Percentiles rank a stretch among this genome's conserved stretches.
Evolutionary conservation across 345 rosid species (phyloP).

Genomic region (Eucalyptus pumila): DNA sequence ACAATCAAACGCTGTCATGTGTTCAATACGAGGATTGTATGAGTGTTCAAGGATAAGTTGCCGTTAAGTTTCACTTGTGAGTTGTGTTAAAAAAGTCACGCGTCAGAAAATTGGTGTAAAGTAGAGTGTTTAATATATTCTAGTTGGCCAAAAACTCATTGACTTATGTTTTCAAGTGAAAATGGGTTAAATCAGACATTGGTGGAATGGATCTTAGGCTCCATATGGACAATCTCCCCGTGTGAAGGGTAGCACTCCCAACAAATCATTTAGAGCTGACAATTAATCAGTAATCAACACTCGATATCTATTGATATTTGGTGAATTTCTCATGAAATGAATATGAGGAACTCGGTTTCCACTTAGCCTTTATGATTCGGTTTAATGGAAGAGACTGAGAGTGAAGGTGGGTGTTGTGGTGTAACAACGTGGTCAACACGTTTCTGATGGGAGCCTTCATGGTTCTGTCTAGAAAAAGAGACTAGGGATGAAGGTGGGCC

Average conservation of each 20-base stretch:
- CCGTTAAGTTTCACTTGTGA: background rate
- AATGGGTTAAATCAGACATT: background rate
- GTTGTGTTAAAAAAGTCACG: background rate
- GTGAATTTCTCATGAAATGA: background rate
- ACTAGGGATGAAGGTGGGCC: background rate
- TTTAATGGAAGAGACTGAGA: background rate
- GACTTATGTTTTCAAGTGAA: background rate
- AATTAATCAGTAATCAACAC: background rate
- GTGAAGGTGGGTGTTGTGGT: background rate
- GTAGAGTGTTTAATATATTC: background rate
- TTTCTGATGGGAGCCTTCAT: background rate
- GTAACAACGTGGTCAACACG: background rate
- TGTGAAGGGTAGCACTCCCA: background rate
- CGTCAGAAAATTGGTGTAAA: rapidly evolving
- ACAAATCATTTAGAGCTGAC: background rate
- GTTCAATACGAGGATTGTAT: background rate
- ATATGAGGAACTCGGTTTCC: background rate
- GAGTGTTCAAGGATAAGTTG: background rate
- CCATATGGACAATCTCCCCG: background rate
- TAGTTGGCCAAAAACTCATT: background rate
- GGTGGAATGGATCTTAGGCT: rapidly evolving
- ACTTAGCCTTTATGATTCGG: rapidly evolving
- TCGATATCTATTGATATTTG: background rate
- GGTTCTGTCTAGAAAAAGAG: background rate
- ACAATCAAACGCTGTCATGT: background rate